Evolutionary conservation across 192 early-diverging fungal genomes (phyloP), one percentile per base, ranked within the genome.

Genomic region (Backusella parvicylindrica): DNA sequence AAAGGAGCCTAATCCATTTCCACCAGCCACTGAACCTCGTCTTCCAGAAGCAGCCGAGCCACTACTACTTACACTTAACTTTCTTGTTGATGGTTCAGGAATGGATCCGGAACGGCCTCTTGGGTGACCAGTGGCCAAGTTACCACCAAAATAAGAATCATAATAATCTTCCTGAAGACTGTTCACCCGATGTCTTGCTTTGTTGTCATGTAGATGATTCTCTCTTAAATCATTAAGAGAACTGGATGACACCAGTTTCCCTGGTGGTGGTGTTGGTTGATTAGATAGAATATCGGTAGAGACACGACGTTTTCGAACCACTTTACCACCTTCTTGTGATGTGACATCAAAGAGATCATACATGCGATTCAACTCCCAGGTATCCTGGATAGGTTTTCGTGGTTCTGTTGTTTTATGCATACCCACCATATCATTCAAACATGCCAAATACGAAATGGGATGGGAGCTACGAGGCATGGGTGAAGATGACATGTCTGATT

Each of bases 351-450:
- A 37, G 40, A 38, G 9, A 63, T 72, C 49, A 12, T 60, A 60
- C 53, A 60, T 28, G 23, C 23, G 23, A 72, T 32, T 56, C 60
- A 64, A 40, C 1, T 30, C 26, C 15, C 26, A 31, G 8, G 23
- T 3, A 4, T 60, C 53, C 9, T 60, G 53, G 32, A 86, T 76
- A 3, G 85, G 86, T 50, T 86, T 80, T 65, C 87, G 83, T 11
- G 83, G 84, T 37, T 88, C 89, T 7, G 83, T 84, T n/a, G 87
- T 82, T 13, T 83, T 81, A 41, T 93, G 90, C 88, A 92, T 89
- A 15, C 91, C 92, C 7, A 94, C 93, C 67, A 92, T 87, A 79
- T 94, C 93, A 49, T 89, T 88, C 70, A 93, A 77, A 76, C 93
- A 94, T 11, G 93, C 90, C 32, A 93, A 71, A 53, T 92, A 94